A percentile compares a stretch with the other conserved stretches of the same genome.
Conservation (phyloP, 495 filamentous ascomycete species). For the Polyplosphaeria fusca region DNA sequence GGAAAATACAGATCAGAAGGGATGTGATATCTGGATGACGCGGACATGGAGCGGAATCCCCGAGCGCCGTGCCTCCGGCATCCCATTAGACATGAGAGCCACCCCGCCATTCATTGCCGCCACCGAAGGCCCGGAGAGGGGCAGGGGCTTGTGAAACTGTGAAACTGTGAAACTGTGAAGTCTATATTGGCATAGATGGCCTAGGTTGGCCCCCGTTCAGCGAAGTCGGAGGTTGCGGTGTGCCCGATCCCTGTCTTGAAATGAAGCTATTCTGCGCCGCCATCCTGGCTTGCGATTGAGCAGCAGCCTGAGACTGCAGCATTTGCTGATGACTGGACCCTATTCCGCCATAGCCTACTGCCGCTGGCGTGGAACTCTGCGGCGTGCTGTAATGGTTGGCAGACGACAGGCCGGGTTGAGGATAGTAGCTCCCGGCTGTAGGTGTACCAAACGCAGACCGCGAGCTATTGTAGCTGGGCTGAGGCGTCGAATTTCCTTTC, state of each 20-base stretch:
- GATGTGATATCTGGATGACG: too few relatives aligned
- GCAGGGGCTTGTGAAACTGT: too few relatives aligned
- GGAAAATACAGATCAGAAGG: too few relatives aligned
- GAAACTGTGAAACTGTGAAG: too few relatives aligned
- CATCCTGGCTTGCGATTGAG: slow-evolving; percentile 31
- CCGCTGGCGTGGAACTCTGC: slow-evolving; percentile 16
- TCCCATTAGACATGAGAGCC: neutral
- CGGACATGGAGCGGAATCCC: too few relatives aligned
- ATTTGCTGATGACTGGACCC: slow-evolving; percentile 35
- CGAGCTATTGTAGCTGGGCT: too few relatives aligned
- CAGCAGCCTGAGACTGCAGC: slow-evolving; percentile 35
- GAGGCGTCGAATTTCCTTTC: too few relatives aligned
- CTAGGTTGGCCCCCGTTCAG: slow-evolving; percentile 19
- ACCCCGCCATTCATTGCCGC: neutral
- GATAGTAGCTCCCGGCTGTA: slow-evolving; percentile 18
- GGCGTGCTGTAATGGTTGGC: slow-evolving; percentile 18
- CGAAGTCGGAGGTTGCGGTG: slow-evolving; percentile 27
- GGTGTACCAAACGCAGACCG: too few relatives aligned
- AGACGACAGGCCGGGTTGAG: slow-evolving; percentile 16
- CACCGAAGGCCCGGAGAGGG: neutral
- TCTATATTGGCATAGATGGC: too few relatives aligned
- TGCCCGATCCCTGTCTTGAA: slow-evolving; percentile 26
- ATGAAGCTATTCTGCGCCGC: slow-evolving; percentile 31
- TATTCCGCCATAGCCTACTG: slow-evolving; percentile 32
- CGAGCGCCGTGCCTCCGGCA: too few relatives aligned